Conservation (phyloP, 2,329 filamentous ascomycete species). For the Clonostachys sp. region DNA sequence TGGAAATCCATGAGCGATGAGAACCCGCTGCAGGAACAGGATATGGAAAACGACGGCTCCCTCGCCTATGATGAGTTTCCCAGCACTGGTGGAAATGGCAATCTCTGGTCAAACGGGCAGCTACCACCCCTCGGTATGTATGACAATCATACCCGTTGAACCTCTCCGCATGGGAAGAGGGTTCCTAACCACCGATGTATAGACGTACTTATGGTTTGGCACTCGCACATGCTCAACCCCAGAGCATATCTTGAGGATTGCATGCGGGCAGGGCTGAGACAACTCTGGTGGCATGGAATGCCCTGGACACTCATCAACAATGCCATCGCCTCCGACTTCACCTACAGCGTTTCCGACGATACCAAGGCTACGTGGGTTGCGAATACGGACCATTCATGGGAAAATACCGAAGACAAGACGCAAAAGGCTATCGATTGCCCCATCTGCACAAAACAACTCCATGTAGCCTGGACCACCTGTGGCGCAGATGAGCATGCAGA, state of each 20-base stretch:
- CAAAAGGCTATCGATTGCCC: constrained; percentile 51
- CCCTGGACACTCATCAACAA: constrained; percentile 59
- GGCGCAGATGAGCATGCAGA: constrained; percentile 19
- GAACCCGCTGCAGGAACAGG: constrained; percentile 22
- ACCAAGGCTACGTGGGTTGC: constrained; percentile 41
- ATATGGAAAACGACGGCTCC: constrained; percentile 16
- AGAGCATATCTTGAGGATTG: constrained; percentile 69
- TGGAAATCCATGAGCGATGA: constrained; percentile 34
- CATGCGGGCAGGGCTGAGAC: constrained; percentile 48
- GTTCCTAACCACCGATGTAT: constrained; percentile 23
- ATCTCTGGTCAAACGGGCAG: too few relatives aligned
- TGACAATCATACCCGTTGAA: too few relatives aligned
- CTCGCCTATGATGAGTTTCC: too few relatives aligned
- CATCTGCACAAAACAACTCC: constrained; percentile 32
- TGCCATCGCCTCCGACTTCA: constrained; percentile 55
- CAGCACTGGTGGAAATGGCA: too few relatives aligned
- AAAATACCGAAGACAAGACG: constrained; percentile 47
- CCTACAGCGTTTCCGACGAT: constrained; percentile 41
- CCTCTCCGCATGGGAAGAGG: too few relatives aligned
- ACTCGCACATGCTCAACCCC: constrained; percentile 75
- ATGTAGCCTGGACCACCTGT: constrained; percentile 58
- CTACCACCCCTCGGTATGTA: too few relatives aligned
- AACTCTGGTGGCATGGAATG: constrained; percentile 58
- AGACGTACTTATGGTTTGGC: constrained; percentile 78
- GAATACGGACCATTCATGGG: constrained; percentile 50